Percentiles rank a stretch among this genome's conserved stretches.
Conservation (phyloP, 2,329 filamentous ascomycete species). For the Dactylonectria estremocensis region DNA sequence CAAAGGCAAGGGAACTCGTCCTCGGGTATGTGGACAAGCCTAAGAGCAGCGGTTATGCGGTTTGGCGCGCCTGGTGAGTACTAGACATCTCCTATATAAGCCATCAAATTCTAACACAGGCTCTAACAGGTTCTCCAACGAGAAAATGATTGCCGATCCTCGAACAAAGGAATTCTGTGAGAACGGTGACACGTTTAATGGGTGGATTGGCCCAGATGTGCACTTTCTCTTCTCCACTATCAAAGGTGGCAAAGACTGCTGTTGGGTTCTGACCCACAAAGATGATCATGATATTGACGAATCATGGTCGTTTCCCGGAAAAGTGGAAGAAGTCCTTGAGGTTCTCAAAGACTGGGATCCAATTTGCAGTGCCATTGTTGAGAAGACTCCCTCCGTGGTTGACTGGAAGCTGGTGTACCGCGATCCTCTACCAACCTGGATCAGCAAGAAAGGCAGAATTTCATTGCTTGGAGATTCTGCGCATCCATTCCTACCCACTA, state of each 20-base stretch:
- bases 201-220: slow-evolving; percentile 71
- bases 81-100: fast-evolving
- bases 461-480: slow-evolving; percentile 20
- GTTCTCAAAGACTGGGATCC: slow-evolving; percentile 64
- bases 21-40: slow-evolving; percentile 29
- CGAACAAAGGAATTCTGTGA: slow-evolving; percentile 68
- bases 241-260: slow-evolving; percentile 59
- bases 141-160: slow-evolving; percentile 67
- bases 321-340: slow-evolving; percentile 66
- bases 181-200: slow-evolving; percentile 72
- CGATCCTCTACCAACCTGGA: slow-evolving; percentile 65
- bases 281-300: slow-evolving; percentile 69
- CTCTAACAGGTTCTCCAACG: slow-evolving; percentile 52
- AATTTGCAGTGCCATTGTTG: slow-evolving; percentile 59
- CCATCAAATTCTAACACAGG: background rate
- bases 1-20: slow-evolving; percentile 37
- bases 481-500: slow-evolving; percentile 25
- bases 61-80: slow-evolving; percentile 69
- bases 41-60: slow-evolving; percentile 62
- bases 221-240: slow-evolving; percentile 72
- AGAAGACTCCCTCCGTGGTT: slow-evolving; percentile 61
- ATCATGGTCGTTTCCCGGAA: slow-evolving; percentile 67
- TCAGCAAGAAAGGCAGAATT: slow-evolving; percentile 22
- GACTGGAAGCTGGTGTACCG: slow-evolving; percentile 68
- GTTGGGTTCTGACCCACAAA: slow-evolving; percentile 71